These are phyloP conservation scores for Globisporangium orthogonon DNA, from an alignment of 352 stramenopile species.

Conservation along the genomic window DNA sequence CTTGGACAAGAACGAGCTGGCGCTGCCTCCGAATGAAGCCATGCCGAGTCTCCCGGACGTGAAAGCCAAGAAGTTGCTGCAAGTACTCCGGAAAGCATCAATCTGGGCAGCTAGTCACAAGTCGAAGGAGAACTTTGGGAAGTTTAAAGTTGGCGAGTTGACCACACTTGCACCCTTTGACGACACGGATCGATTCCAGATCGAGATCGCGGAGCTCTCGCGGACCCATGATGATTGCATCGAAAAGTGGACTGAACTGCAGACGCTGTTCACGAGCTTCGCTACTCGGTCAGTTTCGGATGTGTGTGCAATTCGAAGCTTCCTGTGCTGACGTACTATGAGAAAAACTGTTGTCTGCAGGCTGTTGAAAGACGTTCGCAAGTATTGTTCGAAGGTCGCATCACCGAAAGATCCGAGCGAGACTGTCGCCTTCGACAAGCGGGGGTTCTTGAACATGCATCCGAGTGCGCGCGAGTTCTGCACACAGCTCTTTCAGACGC, in stretches of 20 bases:
- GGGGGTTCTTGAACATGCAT: conserved; percentile 47
- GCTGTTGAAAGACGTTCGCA: conserved; percentile 54
- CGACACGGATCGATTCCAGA: conserved; percentile 16
- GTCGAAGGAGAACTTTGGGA: conserved; percentile 16
- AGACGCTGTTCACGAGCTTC: conserved; percentile 46
- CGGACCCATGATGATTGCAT: conserved; percentile 39
- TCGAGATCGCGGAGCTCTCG: conserved; percentile 18
- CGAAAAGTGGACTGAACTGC: conserved; percentile 57
- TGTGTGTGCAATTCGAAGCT: not conserved
- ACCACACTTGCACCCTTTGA: conserved; percentile 14
- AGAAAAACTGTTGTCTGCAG: conserved; percentile 12
- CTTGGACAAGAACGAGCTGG: conserved; percentile 59
- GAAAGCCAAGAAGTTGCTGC: conserved; percentile 54
- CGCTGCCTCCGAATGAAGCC: conserved; percentile 29
- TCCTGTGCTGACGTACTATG: not conserved
- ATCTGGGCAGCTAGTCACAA: conserved; percentile 34
- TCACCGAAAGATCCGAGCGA: conserved; percentile 4
- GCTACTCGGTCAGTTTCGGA: conserved; percentile 28
- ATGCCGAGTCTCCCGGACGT: conserved; percentile 47
- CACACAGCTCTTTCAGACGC: conserved; percentile 62
- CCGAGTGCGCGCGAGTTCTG: conserved; percentile 57
- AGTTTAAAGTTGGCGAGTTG: conserved; percentile 17
- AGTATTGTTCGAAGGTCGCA: conserved; percentile 32
- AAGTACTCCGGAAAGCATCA: conserved; percentile 39
- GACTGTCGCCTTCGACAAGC: conserved; percentile 37